Evolutionary conservation across 148 eudicot species (phyloP), one percentile per base, ranked within the genome.

Genomic region (Rhododendron kiyosumense): DNA sequence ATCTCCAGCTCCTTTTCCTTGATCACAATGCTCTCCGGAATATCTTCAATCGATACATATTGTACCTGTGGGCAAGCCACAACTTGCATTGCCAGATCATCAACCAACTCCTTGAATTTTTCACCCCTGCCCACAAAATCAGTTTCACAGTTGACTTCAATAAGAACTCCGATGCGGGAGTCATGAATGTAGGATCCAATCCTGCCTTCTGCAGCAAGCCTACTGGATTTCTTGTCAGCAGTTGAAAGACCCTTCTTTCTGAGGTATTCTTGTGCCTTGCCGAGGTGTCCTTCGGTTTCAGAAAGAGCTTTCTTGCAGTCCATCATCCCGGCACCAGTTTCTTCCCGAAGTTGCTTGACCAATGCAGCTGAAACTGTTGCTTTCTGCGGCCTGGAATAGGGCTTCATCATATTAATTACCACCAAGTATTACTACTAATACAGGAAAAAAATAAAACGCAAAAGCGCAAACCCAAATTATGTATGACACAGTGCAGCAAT

Each of bases 301-400:
- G 98, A 84, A 13, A 97, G 94, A 32, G 98, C 99, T 90, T 94
- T 97, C 89, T 97, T 97, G 93, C 99, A 97, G 85, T 95, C 99
- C 99, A 97, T 97, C 99, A 97, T 97, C 75, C 99, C 99, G 22
- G 99, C 98, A 84, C 99, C 98, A 0, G 94, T 93, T 88, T 95
- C 99, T 54, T 97, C 98, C 38, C 99, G 89, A 49, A 97, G 83
- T 89, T 97, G 98, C 88, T 97, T 97, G 14, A 97, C 99, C 89
- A 97, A 84, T 67, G 96, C 90, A 48, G 99, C 98, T 84, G 99
- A 97, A 71, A 97, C 78, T 82, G 93, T 88, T 76, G 90, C 94
- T 85, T 92, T 87, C 32, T 93, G 87, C 45, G 90, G 85, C 92
- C 99, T 97, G 92, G 76, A 87, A 63, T 52, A 85, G 63, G 81